Conservation (phyloP, 2,329 filamentous ascomycete genomes). For the Tolypocladium endophyticum region DNA sequence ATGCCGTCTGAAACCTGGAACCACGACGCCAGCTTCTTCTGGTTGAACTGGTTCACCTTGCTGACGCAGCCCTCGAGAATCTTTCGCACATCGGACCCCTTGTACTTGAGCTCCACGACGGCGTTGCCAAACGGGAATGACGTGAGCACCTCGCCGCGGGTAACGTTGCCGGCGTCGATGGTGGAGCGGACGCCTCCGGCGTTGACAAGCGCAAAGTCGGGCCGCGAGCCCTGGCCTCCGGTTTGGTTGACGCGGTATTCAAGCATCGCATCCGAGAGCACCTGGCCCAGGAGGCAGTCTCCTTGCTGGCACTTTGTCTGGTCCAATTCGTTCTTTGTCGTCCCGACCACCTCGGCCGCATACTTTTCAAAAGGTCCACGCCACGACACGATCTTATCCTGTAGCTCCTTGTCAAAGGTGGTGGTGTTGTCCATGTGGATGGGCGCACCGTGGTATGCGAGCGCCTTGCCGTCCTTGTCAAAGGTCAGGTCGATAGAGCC, state of each 20-base stretch:
- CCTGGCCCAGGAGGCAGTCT: slow-evolving; percentile 48
- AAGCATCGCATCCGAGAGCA: slow-evolving; percentile 49
- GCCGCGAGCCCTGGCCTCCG: slow-evolving; percentile 18
- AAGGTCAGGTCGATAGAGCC: slow-evolving; percentile 59
- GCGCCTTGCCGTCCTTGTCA: slow-evolving; percentile 46
- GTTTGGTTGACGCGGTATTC: slow-evolving; percentile 44
- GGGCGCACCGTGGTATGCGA: slow-evolving; percentile 52
- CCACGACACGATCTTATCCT: slow-evolving; percentile 49
- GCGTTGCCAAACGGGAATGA: slow-evolving; percentile 58
- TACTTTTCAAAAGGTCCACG: slow-evolving; percentile 50
- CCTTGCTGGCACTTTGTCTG: slow-evolving; percentile 45
- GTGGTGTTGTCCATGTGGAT: slow-evolving; percentile 55
- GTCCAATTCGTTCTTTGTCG: slow-evolving; percentile 46
- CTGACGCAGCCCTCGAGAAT: slow-evolving; percentile 50
- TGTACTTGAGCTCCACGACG: slow-evolving; percentile 45
- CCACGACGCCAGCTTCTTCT: slow-evolving; percentile 42
- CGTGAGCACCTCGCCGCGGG: slow-evolving; percentile 51
- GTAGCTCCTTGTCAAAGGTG: slow-evolving; percentile 42
- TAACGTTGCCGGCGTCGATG: slow-evolving; percentile 51
- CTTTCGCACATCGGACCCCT: slow-evolving; percentile 43
- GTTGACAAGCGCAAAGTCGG: slow-evolving; percentile 52
- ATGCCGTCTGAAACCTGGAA: slow-evolving; percentile 50
- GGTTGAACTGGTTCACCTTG: slow-evolving; percentile 42
- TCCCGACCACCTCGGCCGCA: slow-evolving; percentile 22
- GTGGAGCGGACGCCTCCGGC: slow-evolving; percentile 53